phyloP scores from a whole-genome alignment of 176 grass and related monocot species.

The Bothriochloa decipiens region DNA sequence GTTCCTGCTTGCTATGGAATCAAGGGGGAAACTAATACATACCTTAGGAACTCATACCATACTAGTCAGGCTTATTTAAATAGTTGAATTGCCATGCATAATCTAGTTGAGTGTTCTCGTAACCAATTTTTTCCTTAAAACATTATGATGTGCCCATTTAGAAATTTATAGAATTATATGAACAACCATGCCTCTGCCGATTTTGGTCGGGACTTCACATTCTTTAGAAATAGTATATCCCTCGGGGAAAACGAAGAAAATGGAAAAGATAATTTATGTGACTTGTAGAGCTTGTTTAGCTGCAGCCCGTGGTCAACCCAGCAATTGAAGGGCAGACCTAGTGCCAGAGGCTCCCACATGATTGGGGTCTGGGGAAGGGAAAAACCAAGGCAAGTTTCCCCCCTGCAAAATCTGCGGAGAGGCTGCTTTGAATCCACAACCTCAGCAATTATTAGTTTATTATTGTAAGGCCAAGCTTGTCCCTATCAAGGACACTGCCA shows the following conservation, averaged over 20 bases:
- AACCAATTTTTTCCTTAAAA: slow-evolving; percentile 26
- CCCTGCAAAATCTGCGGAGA: no score
- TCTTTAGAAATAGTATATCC: neutral
- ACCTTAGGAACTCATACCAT: slow-evolving; percentile 18
- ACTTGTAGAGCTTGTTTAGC: neutral
- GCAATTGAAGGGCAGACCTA: neutral
- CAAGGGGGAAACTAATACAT: neutral
- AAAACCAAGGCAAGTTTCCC: no score
- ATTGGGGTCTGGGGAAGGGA: no score
- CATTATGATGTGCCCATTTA: slow-evolving; percentile 12
- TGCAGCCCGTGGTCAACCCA: neutral
- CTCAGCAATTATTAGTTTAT: neutral
- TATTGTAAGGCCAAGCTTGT: neutral
- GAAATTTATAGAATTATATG: slow-evolving; percentile 1
- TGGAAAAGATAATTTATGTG: neutral
- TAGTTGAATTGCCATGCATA: neutral
- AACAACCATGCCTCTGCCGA: neutral
- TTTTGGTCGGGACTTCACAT: neutral
- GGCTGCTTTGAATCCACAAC: no score
- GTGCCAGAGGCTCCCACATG: no score
- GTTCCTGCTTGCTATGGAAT: neutral
- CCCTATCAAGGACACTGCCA: neutral
- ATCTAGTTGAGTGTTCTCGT: neutral
- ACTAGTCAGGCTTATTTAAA: neutral
- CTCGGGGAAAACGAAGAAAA: neutral